These are phyloP conservation scores for Arthrobotrys sphaeroides DNA, from an alignment of 2,329 filamentous ascomycete genomes.

Conservation along the genomic window DNA sequence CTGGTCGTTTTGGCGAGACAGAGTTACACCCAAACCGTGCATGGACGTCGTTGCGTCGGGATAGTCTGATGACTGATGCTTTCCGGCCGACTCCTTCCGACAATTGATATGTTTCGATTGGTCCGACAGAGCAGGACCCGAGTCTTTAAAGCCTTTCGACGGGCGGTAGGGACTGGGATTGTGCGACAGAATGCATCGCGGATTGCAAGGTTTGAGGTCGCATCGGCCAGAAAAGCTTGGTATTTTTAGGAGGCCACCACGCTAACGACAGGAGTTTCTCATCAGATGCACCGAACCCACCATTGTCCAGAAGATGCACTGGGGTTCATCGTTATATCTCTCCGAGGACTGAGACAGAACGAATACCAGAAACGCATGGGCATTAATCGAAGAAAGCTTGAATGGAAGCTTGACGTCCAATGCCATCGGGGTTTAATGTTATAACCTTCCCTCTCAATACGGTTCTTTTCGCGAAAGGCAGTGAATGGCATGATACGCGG, in stretches of 20 bases:
- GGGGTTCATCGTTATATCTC: constrained; percentile 13
- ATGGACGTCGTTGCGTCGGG: neutral
- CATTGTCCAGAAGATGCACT: neutral
- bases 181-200: neutral
- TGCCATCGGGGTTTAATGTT: neutral
- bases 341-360: constrained; percentile 11
- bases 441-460: neutral
- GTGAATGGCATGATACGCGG: neutral
- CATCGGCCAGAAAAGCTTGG: constrained; percentile 18
- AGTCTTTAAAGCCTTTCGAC: neutral
- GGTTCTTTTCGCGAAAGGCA: neutral
- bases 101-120: constrained; percentile 17
- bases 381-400: constrained; percentile 6
- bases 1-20: neutral
- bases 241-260: constrained; percentile 10
- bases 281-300: neutral
- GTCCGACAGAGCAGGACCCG: neutral
- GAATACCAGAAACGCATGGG: neutral
- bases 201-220: constrained; percentile 11
- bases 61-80: neutral
- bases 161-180: neutral
- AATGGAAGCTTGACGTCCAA: neutral
- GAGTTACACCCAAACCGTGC: neutral
- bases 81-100: constrained; percentile 23
- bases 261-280: neutral